Conservation (phyloP, 768 basidiomycete genomes). For the Kwoniella sp. region DNA sequence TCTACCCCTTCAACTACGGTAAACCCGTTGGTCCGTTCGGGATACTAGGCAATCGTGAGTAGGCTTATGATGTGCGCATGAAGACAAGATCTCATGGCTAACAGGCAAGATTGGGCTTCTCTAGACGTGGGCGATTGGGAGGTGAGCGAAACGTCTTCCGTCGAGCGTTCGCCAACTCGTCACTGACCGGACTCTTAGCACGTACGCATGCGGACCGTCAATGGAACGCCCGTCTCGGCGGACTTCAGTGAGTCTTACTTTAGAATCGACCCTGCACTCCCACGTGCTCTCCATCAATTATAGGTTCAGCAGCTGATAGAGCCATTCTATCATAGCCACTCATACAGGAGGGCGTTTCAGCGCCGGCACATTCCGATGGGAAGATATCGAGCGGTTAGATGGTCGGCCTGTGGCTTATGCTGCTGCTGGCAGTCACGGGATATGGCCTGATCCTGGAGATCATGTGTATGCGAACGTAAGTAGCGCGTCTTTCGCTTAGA, state of each 20-base stretch:
- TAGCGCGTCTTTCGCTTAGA: neutral
- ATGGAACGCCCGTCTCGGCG: slow-evolving; percentile 39
- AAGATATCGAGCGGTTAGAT: slow-evolving; percentile 39
- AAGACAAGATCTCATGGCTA: neutral
- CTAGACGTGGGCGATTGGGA: slow-evolving; percentile 49
- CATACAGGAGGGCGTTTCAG: slow-evolving; percentile 37
- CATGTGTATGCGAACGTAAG: slow-evolving; percentile 47
- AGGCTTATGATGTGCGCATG: neutral
- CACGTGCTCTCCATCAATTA: too few relatives aligned
- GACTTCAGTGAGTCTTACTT: slow-evolving; percentile 48
- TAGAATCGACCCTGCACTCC: too few relatives aligned
- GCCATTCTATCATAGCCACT: slow-evolving; percentile 21
- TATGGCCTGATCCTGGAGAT: slow-evolving; percentile 45
- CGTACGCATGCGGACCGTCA: slow-evolving; percentile 39
- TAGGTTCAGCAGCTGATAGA: neutral
- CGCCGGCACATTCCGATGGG: slow-evolving; percentile 45
- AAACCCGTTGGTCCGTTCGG: slow-evolving; percentile 43
- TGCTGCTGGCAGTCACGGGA: slow-evolving; percentile 49
- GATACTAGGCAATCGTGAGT: slow-evolving; percentile 48
- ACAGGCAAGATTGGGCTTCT: neutral
- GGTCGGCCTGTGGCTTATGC: slow-evolving; percentile 43
- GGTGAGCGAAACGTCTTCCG: too few relatives aligned
- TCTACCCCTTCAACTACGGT: slow-evolving; percentile 52
- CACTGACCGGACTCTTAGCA: slow-evolving; percentile 13
- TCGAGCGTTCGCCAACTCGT: too few relatives aligned